A percentile compares a stretch with the other conserved stretches of the same genome.
Conservation (phyloP, 148 eudicot species). For the Salicornia ramosissima region DNA sequence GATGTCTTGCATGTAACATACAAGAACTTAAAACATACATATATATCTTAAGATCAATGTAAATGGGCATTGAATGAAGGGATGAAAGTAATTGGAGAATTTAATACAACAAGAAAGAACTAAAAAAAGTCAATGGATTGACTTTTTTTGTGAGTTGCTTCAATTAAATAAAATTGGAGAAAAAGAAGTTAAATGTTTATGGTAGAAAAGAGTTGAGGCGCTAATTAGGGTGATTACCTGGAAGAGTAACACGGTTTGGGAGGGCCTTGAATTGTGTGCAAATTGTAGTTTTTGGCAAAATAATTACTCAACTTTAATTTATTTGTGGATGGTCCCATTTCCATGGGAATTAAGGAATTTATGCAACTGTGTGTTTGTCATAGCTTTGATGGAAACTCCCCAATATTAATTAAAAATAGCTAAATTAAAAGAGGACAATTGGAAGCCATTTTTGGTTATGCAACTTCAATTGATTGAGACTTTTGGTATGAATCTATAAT, state of each 20-base stretch:
- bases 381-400: conserved; percentile 1
- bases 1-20: conserved; percentile 2
- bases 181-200: not conserved
- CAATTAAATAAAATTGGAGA: not conserved
- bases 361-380: conserved; percentile 14
- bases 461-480: conserved; percentile 17
- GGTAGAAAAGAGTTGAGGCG: conserved; percentile 3
- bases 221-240: not conserved
- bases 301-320: too few species aligned
- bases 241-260: not conserved
- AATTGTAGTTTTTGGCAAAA: conserved; percentile 13
- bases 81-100: conserved; percentile 31
- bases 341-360: conserved; percentile 11
- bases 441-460: conserved; percentile 9
- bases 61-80: conserved; percentile 27
- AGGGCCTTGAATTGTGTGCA: conserved; percentile 12
- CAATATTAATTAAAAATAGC: conserved; percentile 16
- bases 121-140: conserved; percentile 19
- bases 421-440: conserved; percentile 9
- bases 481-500: conserved; percentile 1
- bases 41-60: conserved; percentile 9
- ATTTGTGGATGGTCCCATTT: conserved; percentile 12
- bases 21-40: conserved; percentile 1
- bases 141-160: conserved; percentile 1
- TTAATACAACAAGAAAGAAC: not conserved